A percentile compares a stretch with the other conserved stretches of the same genome.
Conservation (phyloP, 1,139 yeast species). For the Pichia sp. region DNA sequence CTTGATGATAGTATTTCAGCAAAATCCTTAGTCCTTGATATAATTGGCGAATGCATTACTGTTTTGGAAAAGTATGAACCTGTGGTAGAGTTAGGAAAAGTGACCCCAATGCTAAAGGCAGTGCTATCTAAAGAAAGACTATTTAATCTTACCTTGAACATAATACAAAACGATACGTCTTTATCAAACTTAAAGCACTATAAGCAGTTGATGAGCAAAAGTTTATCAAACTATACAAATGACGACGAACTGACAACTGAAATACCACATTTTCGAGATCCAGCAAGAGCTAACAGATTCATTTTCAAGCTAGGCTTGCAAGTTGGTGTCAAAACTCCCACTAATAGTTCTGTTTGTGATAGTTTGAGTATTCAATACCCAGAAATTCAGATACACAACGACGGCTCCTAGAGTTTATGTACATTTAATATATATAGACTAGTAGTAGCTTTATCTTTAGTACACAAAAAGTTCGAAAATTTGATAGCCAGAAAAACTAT, state of each 20-base stretch:
- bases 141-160: conserved; percentile 14
- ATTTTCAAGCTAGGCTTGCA: conserved; percentile 49
- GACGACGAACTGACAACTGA: background rate
- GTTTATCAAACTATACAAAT: background rate
- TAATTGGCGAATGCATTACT: conserved; percentile 39
- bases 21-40: conserved; percentile 31
- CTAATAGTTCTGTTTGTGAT: conserved; percentile 44
- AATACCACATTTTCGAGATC: conserved; percentile 31
- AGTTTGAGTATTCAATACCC: conserved; percentile 24
- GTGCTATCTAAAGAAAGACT: conserved; percentile 31
- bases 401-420: background rate
- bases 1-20: background rate
- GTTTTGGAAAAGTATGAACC: conserved; percentile 29
- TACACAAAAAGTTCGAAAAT: background rate
- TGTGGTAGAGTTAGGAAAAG: conserved; percentile 9
- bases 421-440: background rate
- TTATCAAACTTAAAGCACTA: background rate
- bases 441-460: background rate
- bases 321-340: conserved; percentile 39
- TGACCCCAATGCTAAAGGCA: conserved; percentile 35
- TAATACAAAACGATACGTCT: conserved; percentile 1
- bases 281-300: conserved; percentile 54
- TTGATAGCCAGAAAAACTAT: background rate
- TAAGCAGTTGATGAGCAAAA: background rate
- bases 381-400: background rate